These are phyloP conservation scores for Rhipidocladum racemiflorum DNA, from an alignment of 176 grass and related monocot genomes.

Conservation along the genomic window DNA sequence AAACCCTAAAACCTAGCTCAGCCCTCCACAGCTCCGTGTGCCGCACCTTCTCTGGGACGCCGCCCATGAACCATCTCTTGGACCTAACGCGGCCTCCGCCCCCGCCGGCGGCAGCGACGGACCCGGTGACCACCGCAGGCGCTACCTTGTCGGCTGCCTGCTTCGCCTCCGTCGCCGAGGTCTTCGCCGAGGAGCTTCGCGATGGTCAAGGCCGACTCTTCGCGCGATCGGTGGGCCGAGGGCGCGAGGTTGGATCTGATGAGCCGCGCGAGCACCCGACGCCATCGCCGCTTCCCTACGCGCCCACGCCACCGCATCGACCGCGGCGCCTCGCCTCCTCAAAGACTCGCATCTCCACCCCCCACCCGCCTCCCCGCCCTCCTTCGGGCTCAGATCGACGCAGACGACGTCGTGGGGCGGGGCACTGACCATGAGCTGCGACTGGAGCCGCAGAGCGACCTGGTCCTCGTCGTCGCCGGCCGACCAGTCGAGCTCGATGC, in stretches of 20 bases:
- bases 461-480: constrained; percentile 78
- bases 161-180: too few relatives aligned
- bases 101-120: not conserved
- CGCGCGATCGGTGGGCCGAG: too few relatives aligned
- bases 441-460: constrained; percentile 85
- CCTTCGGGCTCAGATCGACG: constrained; percentile 46
- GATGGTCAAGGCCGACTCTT: too few relatives aligned
- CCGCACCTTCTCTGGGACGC: constrained; percentile 39
- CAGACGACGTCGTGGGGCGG: constrained; percentile 71
- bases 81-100: constrained; percentile 1
- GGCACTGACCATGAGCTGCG: constrained; percentile 94
- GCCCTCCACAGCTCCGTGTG: constrained; percentile 40
- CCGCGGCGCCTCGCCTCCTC: constrained; percentile 68
- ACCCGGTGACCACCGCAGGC: not conserved
- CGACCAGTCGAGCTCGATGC: constrained; percentile 91
- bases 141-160: constrained; percentile 32
- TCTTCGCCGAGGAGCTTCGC: too few relatives aligned
- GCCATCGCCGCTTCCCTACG: too few relatives aligned
- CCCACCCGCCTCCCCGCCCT: constrained; percentile 8
- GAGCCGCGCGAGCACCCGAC: too few relatives aligned
- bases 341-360: constrained; percentile 62
- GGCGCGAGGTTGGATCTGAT: too few relatives aligned
- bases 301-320: too few relatives aligned
- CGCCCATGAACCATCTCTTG: constrained; percentile 39
- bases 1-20: too few relatives aligned